Evolutionary conservation across 176 grass and related monocot species (phyloP), one percentile per base, ranked within the genome.

Genomic region (Eremochloa ophiuroides): DNA sequence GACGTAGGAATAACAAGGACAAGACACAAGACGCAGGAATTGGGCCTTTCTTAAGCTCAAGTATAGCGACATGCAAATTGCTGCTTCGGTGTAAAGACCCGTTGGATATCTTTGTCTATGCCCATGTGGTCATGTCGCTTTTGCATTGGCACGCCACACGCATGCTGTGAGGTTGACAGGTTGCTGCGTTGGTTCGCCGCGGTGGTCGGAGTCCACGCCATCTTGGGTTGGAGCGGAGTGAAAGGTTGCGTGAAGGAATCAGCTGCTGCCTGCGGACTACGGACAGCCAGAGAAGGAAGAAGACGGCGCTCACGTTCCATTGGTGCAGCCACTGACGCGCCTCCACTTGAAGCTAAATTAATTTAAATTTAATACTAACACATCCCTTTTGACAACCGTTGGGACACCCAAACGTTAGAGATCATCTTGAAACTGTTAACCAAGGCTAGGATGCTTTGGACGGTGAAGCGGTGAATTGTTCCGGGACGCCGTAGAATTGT

Each of bases 181-280:
- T 46, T 10, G 15, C 63, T 56, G 10, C 73, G 83, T 60, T 82
- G 83, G 73, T 82, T 86, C 88, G 88, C 83, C 83, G 81, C 82
- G 60, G 75, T 75, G 66, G 18, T 73, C 29, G 8, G 27, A 30
- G 44, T 58, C 87, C 43, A 42, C 46, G 87, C 63, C 51, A 41
- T 7, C 40, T 27, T 73, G 33, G 42, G 42, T 15, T 25, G 47
- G 42, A 20, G 7, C 16, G 82, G 83, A 37, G 44, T 10, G 44
- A 14, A 35, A 14, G 47, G 83, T 89, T 78, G 16, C 88, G 88
- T 85, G 72, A 89, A 89, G 88, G 48, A 86, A 73, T 28, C 59
- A 7, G 13, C 62, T 23, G 20, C 48, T 39, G 23, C 72, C 18
- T 26, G 12, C 23, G n/a, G n/a, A n/a, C n/a, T n/a, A n/a, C n/a